phyloP scores from a whole-genome alignment of 2,329 filamentous ascomycete genomes.

The Dactylellina cionopaga region DNA sequence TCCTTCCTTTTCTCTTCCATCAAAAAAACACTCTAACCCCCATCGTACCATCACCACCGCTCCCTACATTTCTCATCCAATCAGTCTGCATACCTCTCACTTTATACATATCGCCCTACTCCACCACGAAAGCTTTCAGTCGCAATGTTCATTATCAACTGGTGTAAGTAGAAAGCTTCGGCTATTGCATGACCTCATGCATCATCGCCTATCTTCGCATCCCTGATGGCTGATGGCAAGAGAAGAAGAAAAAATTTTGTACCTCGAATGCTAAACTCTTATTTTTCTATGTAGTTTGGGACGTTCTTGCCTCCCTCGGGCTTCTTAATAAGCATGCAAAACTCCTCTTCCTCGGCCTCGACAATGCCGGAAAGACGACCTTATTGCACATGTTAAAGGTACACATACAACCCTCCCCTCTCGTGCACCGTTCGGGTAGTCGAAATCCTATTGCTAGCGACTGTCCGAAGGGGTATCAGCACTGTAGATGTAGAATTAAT shows the following conservation, averaged over 20 bases:
- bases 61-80: conserved; percentile 37
- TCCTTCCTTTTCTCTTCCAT: conserved; percentile 23
- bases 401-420: conserved; percentile 59
- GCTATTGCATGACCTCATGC: conserved; percentile 52
- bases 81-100: conserved; percentile 11
- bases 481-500: conserved; percentile 42
- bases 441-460: not conserved
- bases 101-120: not conserved
- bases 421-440: conserved; percentile 9
- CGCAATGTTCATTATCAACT: conserved; percentile 91
- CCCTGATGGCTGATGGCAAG: conserved; percentile 1
- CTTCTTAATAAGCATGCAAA: conserved; percentile 96
- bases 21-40: conserved; percentile 21
- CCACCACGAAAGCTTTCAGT: conserved; percentile 19
- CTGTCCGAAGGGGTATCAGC: conserved; percentile 16
- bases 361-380: conserved; percentile 95
- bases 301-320: conserved; percentile 85
- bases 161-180: conserved; percentile 73
- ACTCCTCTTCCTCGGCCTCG: conserved; percentile 89
- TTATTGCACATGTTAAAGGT: conserved; percentile 96
- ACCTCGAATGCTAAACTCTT: conserved; percentile 36
- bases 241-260: conserved; percentile 4
- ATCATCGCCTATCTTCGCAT: conserved; percentile 21
- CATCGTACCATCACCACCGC: conserved; percentile 56
- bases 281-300: conserved; percentile 73